A percentile compares a stretch with the other conserved stretches of the same genome.
phyloP scores from a whole-genome alignment of 1,139 yeast species.

The Entelexis paramagnoliae region DNA sequence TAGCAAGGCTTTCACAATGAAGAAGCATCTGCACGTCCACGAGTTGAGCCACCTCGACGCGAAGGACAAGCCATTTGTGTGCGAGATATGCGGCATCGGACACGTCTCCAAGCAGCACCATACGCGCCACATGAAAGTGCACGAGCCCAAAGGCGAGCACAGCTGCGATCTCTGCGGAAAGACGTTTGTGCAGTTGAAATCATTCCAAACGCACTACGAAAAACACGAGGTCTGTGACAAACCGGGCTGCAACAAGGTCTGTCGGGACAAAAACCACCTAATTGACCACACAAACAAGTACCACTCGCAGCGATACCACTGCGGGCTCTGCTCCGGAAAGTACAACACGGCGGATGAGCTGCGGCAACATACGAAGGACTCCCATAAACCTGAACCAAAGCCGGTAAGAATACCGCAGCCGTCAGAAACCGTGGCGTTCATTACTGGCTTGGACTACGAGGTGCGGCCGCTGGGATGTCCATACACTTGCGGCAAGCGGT shows the following conservation, averaged over 20 bases:
- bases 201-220: conserved; percentile 65
- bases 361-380: conserved; percentile 48
- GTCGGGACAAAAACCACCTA: conserved; percentile 30
- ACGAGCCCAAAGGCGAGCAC: conserved; percentile 59
- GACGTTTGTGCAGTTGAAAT: conserved; percentile 66
- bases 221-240: conserved; percentile 48
- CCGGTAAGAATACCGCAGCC: not conserved
- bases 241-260: conserved; percentile 28
- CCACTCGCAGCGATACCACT: conserved; percentile 33
- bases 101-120: conserved; percentile 74
- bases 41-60: conserved; percentile 39
- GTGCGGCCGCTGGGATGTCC: conserved; percentile 31
- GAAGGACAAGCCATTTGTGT: conserved; percentile 59
- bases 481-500: conserved; percentile 31
- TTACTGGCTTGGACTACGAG: conserved; percentile 34
- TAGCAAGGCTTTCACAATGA: conserved; percentile 55
- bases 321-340: conserved; percentile 53
- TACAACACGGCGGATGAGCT: conserved; percentile 33
- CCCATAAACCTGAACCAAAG: conserved; percentile 47
- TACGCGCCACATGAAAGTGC: conserved; percentile 69
- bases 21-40: conserved; percentile 73
- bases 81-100: conserved; percentile 73
- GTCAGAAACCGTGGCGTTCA: conserved; percentile 27
- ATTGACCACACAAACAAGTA: conserved; percentile 29
- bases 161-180: conserved; percentile 51